A percentile compares a stretch with the other conserved stretches of the same genome.
phyloP scores from a whole-genome alignment of 768 basidiomycete genomes.

The Auricularia sp. region DNA sequence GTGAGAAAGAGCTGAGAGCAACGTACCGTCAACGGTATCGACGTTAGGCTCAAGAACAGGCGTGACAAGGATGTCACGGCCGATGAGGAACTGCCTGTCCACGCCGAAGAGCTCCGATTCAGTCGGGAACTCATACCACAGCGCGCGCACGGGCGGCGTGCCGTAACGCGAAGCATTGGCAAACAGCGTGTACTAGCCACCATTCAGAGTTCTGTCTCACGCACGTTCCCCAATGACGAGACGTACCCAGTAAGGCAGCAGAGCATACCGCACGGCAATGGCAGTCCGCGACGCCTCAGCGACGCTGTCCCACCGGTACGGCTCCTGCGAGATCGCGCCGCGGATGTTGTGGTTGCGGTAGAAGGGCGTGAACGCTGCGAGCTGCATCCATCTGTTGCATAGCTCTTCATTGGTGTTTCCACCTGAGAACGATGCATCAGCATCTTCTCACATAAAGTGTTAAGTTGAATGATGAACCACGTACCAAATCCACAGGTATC shows the following conservation, averaged over 20 bases:
- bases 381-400: slow-evolving; percentile 78
- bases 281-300: slow-evolving; percentile 63
- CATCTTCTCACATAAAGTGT: not conserved
- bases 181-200: slow-evolving; percentile 55
- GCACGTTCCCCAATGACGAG: not conserved
- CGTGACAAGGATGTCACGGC: slow-evolving; percentile 61
- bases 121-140: slow-evolving; percentile 72
- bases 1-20: not conserved
- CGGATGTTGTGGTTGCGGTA: slow-evolving; percentile 67
- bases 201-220: too few relatives aligned
- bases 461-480: slow-evolving; percentile 9
- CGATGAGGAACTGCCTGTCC: slow-evolving; percentile 65
- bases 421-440: slow-evolving; percentile 15
- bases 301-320: slow-evolving; percentile 74
- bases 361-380: slow-evolving; percentile 76
- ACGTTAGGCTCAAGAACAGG: slow-evolving; percentile 65
- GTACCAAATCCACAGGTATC: slow-evolving; percentile 62
- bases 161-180: slow-evolving; percentile 55
- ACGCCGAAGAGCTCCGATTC: slow-evolving; percentile 53
- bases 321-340: slow-evolving; percentile 66
- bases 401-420: slow-evolving; percentile 73
- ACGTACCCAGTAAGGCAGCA: slow-evolving; percentile 73
- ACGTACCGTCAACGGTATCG: slow-evolving; percentile 53
- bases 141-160: slow-evolving; percentile 61
- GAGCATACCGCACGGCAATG: slow-evolving; percentile 57